Evolutionary conservation across 1,284 basidiomycete species (phyloP), one percentile per base, ranked within the genome.

Genomic region (Puccinia coronata): DNA sequence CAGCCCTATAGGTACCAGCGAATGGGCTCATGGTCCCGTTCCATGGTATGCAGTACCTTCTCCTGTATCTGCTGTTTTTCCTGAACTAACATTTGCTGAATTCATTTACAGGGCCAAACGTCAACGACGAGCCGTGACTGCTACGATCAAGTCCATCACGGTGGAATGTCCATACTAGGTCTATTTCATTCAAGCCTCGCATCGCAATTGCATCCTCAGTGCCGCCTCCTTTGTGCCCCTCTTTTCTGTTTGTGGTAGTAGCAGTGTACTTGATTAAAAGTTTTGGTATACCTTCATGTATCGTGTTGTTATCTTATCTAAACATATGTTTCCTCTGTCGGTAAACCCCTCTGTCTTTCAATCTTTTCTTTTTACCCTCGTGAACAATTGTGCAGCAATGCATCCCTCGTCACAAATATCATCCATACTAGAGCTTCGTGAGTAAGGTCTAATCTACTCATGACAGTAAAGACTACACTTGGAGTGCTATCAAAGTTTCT

Each of bases 11-110:
- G 79, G 79, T 12, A 80, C 79, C 20, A 80, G 79, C 28, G 41
- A 72, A 11, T 80, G 79, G 79, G 79, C 79, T 23, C 57, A 80
- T n/a, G 79, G 79, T 25, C 79, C 79, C 20, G 72, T 80, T 28
- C 79, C 79, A 36, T 80, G 79, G 79, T 80, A 80, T 28, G 79
- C 31, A 2, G 2, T 6, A 16, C 3, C 57, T 31, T 8, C 3
- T 61, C 28, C 39, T 65, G 5, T 25, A 12, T 11, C 12, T 23
- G 6, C 36, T n/a, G 11, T 41, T 36, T 2, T 63, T 34, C 2
- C 51, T 71, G 47, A 31, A 65, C 34, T 28, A 36, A 31, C 18
- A n/a, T n/a, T 31, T 11, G 36, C 34, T 65, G n/a, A 31, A 31
- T 9, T 31, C 31, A 41, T 39, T 39, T n/a, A 28, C 31, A 80